Evolutionary conservation across 441 rosid genomes (phyloP).

Genomic region (Croton setiger): DNA sequence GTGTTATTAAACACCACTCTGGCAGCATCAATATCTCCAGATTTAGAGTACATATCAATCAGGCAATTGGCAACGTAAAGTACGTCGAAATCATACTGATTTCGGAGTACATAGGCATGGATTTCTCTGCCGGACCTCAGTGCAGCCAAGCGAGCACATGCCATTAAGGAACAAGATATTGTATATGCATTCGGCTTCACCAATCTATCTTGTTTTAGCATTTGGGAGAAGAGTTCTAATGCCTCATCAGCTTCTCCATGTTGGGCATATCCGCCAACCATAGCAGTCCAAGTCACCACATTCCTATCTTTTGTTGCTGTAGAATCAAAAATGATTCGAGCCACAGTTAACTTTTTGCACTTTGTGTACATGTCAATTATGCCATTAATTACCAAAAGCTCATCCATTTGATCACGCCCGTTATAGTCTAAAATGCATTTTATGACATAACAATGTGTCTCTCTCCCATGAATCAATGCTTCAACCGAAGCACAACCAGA

Average conservation of each 20-base stretch:
- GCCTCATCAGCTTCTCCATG: conserved; percentile 66
- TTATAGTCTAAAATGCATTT: conserved; percentile 44
- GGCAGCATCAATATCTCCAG: conserved; percentile 58
- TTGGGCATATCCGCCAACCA: conserved; percentile 71
- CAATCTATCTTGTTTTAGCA: conserved; percentile 39
- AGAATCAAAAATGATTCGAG: conserved; percentile 56
- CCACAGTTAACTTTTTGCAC: conserved; percentile 48
- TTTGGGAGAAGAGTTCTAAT: conserved; percentile 45
- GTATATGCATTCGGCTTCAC: conserved; percentile 68
- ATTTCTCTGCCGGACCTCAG: conserved; percentile 59
- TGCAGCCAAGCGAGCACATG: conserved; percentile 67
- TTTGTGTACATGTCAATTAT: conserved; percentile 84
- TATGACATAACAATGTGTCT: conserved; percentile 65
- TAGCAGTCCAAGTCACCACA: conserved; percentile 74
- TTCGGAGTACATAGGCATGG: conserved; percentile 56
- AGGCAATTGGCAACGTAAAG: conserved; percentile 62
- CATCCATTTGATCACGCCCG: conserved; percentile 38
- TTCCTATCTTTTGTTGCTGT: conserved; percentile 40
- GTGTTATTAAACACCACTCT: conserved; percentile 61
- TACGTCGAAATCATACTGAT: conserved; percentile 28
- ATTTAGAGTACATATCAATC: conserved; percentile 80
- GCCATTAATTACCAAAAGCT: conserved; percentile 58
- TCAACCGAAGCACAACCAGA: conserved; percentile 82
- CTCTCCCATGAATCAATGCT: conserved; percentile 67
- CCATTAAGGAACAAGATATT: conserved; percentile 61